These are phyloP conservation scores for Elongisporangium prolatum DNA, from an alignment of 352 stramenopile species.

Conservation along the genomic window DNA sequence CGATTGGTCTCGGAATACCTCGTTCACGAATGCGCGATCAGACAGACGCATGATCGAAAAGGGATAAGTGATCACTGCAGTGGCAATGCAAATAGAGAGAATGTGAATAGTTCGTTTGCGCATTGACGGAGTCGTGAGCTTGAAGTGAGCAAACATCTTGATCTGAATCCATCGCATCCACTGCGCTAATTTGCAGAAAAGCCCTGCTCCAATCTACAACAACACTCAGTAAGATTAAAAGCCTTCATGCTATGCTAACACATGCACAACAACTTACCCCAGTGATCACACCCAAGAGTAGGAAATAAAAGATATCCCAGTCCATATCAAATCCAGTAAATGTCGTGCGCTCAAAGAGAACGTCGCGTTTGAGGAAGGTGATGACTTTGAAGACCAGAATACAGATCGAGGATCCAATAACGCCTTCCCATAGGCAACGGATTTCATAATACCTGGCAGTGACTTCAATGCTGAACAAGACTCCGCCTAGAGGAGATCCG, in stretches of 20 bases:
- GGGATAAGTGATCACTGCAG: slow-evolving; percentile 58
- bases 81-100: slow-evolving; percentile 53
- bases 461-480: slow-evolving; percentile 85
- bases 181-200: slow-evolving; percentile 59
- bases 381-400: slow-evolving; percentile 78
- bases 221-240: not conserved
- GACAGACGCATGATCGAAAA: slow-evolving; percentile 69
- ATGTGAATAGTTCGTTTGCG: slow-evolving; percentile 58
- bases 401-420: slow-evolving; percentile 76
- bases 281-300: slow-evolving; percentile 57
- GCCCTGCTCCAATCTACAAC: slow-evolving; percentile 47
- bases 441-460: slow-evolving; percentile 84
- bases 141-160: slow-evolving; percentile 48
- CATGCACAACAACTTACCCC: slow-evolving; percentile 30
- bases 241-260: too few species aligned
- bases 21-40: slow-evolving; percentile 67
- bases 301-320: slow-evolving; percentile 69
- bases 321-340: slow-evolving; percentile 80
- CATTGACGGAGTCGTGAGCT: slow-evolving; percentile 41
- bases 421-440: slow-evolving; percentile 78
- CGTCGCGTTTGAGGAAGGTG: slow-evolving; percentile 63
- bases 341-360: slow-evolving; percentile 73
- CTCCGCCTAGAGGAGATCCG: slow-evolving; percentile 65
- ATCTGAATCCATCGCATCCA: slow-evolving; percentile 39
- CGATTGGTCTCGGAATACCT: slow-evolving; percentile 64